Base-by-base conservation (phyloP, 1,139 yeast genomes). In the Zygoascus meyerae region DNA sequence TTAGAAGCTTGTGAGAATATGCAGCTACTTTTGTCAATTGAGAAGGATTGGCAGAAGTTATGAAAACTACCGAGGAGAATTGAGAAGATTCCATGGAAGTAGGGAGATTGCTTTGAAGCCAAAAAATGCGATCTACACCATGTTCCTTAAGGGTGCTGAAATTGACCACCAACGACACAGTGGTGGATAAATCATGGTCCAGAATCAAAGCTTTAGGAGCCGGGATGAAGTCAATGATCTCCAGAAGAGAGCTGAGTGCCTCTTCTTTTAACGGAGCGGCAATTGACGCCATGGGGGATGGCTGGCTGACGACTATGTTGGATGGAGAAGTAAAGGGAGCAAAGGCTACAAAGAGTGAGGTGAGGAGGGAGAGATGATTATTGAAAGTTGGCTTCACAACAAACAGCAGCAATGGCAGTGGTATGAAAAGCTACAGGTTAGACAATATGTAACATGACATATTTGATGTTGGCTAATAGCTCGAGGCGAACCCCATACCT, bases 121-220 rank as follows among this genome's bases (percentile, higher is more conserved):
- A 83, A 17, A 78, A 69, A 16, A 83, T 77, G 51, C 74, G 74
- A 29, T 72, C 75, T 45, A 86, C 79, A 43, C 81, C 85, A 45
- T 69, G 70, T 44, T 73, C 73, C 57, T 79, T 77, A 42, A 84
- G 70, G 16, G 67, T 65, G 50, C 62, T 51, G 62, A 84, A 85
- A 3, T 83, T 77, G 2, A 84, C 76, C 44, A 85, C 67, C 35
- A 71, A 69, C 57, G 86, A 81, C 51, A 86, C 69, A 4, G 77
- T 61, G 1, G 79, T 69, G 5, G 86, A 73, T 31, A 85, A 61
- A 4, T 68, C 58, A 34, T 72, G 71, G 54, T 85, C 87, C 2
- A 85, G 69, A 3, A 84, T 67, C 12, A 86, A 58, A 8, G 63
- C 59, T 46, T 69, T 68, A 9, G 49, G 35, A 8, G 45, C 44